phyloP scores from a whole-genome alignment of 331 rosid genomes.

The Quercus lobata region DNA sequence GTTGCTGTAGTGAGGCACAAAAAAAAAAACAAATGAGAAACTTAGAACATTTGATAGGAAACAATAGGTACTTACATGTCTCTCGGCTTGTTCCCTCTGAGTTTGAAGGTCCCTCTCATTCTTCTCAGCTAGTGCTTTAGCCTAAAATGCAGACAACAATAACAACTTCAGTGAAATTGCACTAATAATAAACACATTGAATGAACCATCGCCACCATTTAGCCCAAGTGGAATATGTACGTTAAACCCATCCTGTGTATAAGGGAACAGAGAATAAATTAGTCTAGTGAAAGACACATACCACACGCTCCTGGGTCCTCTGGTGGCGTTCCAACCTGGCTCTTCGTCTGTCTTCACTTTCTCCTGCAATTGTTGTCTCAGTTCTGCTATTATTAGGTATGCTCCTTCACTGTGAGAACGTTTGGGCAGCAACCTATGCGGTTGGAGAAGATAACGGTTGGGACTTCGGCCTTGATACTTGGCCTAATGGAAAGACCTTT shows the following conservation, averaged over 20 bases:
- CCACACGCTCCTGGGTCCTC: constrained; percentile 86
- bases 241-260: not conserved
- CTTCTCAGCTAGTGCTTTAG: constrained; percentile 93
- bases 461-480: not conserved
- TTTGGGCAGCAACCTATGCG: not conserved
- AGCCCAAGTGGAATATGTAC: not conserved
- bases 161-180: constrained; percentile 18
- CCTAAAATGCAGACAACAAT: constrained; percentile 38
- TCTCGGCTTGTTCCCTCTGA: constrained; percentile 96
- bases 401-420: not conserved
- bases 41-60: not conserved
- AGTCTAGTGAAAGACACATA: constrained; percentile 36
- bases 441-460: constrained; percentile 18
- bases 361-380: constrained; percentile 41
- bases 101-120: constrained; percentile 88
- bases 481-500: constrained; percentile 13
- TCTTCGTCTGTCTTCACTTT: constrained; percentile 87
- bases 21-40: not conserved
- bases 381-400: not conserved
- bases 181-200: not conserved
- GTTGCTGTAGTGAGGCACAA: not conserved
- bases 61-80: constrained; percentile 57
- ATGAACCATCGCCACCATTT: not conserved
- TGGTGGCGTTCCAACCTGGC: constrained; percentile 93
- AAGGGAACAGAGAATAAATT: constrained; percentile 19